Base-by-base conservation (phyloP, 495 filamentous ascomycete genomes). In the Aspergillus biplanus region DNA sequence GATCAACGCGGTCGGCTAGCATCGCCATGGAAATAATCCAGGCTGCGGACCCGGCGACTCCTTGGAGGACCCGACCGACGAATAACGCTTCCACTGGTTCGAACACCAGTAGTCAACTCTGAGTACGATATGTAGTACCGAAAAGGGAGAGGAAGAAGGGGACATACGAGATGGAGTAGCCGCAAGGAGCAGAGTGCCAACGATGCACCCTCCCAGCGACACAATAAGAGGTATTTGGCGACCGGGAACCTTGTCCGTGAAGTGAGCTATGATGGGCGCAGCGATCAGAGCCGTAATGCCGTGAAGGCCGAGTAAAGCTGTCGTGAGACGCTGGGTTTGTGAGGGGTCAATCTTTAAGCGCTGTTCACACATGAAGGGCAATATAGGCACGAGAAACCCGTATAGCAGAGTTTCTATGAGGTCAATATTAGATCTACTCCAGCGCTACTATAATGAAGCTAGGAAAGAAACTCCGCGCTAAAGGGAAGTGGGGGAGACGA, bases 361-460 rank as follows among this genome's bases (percentile, higher is more conserved):
- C n/a, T 58, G 57, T 42, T 75, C 73, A 2, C 73, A 52, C 11
- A 75, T 58, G 32, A 66, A 70, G 4, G 65, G 67, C 9, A 75
- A 58, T 33, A 75, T 72, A 2, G 73, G 71, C 7, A 73, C 67
- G 33, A 73, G 46, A 33, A 73, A 75, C 7, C 66, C 61, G 46
- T 70, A 75, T 2, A 75, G 67, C 32, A 72, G 73, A 15, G 62
- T 65, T 31, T 75, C 70, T 73, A 27, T 54, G 32, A 27, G 21
- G 12, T 33, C 33, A 6, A 55, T 16, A 18, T 50, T 6, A 31
- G 16, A 50, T 21, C 11, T 5, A 16, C 16, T 27, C 21, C 21
- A 27, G 21, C 21, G 21, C 21, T 2, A 27, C 2, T 27, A 27
- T 27, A 27, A 27, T 27, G 21, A 27, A 27, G 21, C 21, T 27